Base-by-base conservation (phyloP, 2,329 filamentous ascomycete species). In the Colletotrichum chlorophyti region DNA sequence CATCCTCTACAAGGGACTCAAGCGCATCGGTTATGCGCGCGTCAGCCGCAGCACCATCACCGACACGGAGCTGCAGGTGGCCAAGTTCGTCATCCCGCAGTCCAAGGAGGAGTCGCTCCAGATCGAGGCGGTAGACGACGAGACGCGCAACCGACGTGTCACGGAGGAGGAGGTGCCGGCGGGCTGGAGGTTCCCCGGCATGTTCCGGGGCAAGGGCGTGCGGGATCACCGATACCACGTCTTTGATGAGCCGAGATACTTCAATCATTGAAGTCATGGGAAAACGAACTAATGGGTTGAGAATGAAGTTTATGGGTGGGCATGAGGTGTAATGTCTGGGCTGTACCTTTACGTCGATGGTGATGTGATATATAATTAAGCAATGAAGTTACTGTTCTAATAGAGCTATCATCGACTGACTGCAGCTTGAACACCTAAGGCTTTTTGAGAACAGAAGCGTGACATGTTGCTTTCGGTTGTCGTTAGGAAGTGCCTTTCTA, bases 21-120 rank as follows among this genome's bases (percentile, higher is more conserved):
- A 88, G 74, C 84, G 94, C 61, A 89, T 90, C 0, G 94, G 92
- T 1, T 99, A 99, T 72, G 95, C 95, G 4, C 82, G 95, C 51
- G 89, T 99, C 49, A 94, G 90, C 67, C 83, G 95, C 66, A 88
- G 88, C 66, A 96, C 91, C 2, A 98, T 99, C 66, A 99, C 95
- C 11, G 95, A 99, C 71, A 99, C 95, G 2, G 95, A 99, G 76
- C 81, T 99, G 53, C 95, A 99, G 81, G 91, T 96, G 27, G 95
- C 91, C 66, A 98, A 98, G 74, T 98, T 99, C 74, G 85, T 93
- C 29, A 85, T 99, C 40, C 93, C 92, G 2, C 80, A 87, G 66
- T 82, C 83, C 0, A 83, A 87, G 43, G 83, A 84, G 14, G 85
- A 88, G 55, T 79, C 80, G 49, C 71, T 65, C 19, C 66, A 69